Percentiles rank a stretch among this genome's conserved stretches.
Evolutionary conservation across 2,329 filamentous ascomycete genomes (phyloP).

Genomic region (Fusarium neocosmosporiellum): DNA sequence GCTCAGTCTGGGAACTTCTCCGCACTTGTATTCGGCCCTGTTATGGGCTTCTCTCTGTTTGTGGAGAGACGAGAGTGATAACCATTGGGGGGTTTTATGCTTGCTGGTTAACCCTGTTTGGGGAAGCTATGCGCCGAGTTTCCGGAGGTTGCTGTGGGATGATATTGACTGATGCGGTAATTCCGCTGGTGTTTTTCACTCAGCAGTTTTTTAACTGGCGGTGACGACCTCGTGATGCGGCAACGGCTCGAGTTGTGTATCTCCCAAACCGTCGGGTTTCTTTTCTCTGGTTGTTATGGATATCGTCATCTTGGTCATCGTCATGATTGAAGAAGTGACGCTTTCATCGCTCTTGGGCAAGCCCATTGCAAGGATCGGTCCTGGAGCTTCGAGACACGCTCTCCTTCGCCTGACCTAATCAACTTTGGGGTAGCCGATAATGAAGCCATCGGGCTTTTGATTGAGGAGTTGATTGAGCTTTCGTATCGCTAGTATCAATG

Average conservation of each 20-base stretch:
- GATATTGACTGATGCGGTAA: background rate
- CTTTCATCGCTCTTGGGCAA: background rate
- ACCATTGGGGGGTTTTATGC: background rate
- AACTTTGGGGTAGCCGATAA: background rate
- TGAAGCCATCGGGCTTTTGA: background rate
- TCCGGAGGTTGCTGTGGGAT: background rate
- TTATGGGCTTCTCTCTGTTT: conserved; percentile 21
- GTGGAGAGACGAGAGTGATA: conserved; percentile 15
- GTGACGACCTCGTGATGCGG: background rate
- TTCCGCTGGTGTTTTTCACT: background rate
- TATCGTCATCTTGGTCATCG: background rate
- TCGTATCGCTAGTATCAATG: background rate
- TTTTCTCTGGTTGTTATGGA: background rate
- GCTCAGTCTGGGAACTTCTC: conserved; percentile 5
- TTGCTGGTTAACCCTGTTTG: background rate
- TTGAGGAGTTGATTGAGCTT: background rate
- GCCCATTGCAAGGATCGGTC: background rate
- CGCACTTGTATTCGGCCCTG: conserved; percentile 32
- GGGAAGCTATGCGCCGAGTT: background rate
- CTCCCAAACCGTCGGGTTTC: background rate
- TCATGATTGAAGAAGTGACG: background rate
- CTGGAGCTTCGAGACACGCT: background rate
- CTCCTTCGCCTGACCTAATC: background rate
- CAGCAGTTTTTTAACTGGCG: background rate
- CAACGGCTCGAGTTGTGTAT: background rate